Evolutionary conservation across 1,139 yeast species (phyloP), one percentile per base, ranked within the genome.

Genomic region (Debaryomycetaceae sp.): DNA sequence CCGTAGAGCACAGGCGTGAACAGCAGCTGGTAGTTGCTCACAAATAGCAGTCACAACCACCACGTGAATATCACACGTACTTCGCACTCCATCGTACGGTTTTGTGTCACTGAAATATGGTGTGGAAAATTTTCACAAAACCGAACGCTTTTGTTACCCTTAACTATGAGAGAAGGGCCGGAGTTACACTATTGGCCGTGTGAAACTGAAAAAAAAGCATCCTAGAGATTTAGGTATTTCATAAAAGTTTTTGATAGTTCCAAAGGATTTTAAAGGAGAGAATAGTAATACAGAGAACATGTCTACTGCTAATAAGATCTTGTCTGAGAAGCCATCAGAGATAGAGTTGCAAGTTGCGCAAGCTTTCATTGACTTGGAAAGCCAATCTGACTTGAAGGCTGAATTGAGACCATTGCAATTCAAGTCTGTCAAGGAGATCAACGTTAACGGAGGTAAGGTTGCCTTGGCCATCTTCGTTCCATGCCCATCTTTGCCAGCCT

Each of bases 261-360:
- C 24, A 36, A 35, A 24, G 40, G 42, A 31, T 36, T 38, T 30
- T 22, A 42, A 11, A 36, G 35, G 30, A 37, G 31, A 33, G 20
- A 40, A 31, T 20, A 35, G 23, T 40, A 30, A 40, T 40, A 39
- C 27, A 34, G 36, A 35, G 39, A 83, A 61, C 64, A 90, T 90
- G 97, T 89, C 97, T 77, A 95, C 96, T 72, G 88, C 89, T 76
- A 82, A 88, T 76, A 93, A 95, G 85, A 85, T 93, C 78, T 85
- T 90, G 76, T 80, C 87, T 66, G 84, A 84, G 72, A 84, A 84
- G 71, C 98, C 98, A 80, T 75, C 93, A 73, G 98, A 93, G 81
- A 89, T 93, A 79, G 99, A 93, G 83, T 89, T 93, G 78, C 96
- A 93, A 83, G 96, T 93, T 74, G 98, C 97, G 68, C 98, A 93